These are phyloP conservation scores for Cyclospora cayetanensis DNA, from an alignment of 169 alveolate species.

Conservation along the genomic window DNA sequence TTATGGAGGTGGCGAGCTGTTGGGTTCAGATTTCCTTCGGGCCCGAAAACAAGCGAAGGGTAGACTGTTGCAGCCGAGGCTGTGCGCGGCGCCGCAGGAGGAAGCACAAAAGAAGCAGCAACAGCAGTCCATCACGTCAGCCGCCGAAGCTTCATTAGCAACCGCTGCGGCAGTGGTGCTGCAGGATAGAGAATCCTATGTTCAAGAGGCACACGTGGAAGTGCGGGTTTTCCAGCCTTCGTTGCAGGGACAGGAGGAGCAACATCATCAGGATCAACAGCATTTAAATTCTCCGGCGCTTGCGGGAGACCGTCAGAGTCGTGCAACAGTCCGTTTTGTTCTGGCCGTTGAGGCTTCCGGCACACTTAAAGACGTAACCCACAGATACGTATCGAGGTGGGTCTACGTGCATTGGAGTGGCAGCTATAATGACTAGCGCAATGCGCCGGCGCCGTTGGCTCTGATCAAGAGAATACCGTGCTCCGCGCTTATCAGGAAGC, in stretches of 20 bases:
- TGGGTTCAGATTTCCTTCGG: conserved; percentile 16
- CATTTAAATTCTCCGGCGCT: neutral
- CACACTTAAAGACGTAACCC: neutral
- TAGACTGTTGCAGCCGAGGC: neutral
- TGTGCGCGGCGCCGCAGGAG: neutral
- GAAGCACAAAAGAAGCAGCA: neutral
- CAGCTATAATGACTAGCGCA: too few relatives aligned
- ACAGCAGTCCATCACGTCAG: neutral
- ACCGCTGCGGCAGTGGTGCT: too few relatives aligned
- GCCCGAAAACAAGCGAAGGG: conserved; percentile 15
- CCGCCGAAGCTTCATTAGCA: neutral
- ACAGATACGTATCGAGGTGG: neutral
- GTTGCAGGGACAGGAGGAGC: neutral
- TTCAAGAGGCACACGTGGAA: too few relatives aligned
- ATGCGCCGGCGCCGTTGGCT: too few relatives aligned
- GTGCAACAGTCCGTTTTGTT: conserved; percentile 3
- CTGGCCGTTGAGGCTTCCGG: neutral
- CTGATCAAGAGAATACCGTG: too few relatives aligned
- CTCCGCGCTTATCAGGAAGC: too few relatives aligned
- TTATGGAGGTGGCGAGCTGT: neutral
- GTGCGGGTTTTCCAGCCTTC: neutral
- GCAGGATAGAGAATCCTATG: too few relatives aligned
- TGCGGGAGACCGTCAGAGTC: neutral
- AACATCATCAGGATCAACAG: neutral
- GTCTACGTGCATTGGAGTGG: too few relatives aligned